phyloP scores from a whole-genome alignment of 371 early-diverging fungal species.

The Furculomyces boomerangus region DNA sequence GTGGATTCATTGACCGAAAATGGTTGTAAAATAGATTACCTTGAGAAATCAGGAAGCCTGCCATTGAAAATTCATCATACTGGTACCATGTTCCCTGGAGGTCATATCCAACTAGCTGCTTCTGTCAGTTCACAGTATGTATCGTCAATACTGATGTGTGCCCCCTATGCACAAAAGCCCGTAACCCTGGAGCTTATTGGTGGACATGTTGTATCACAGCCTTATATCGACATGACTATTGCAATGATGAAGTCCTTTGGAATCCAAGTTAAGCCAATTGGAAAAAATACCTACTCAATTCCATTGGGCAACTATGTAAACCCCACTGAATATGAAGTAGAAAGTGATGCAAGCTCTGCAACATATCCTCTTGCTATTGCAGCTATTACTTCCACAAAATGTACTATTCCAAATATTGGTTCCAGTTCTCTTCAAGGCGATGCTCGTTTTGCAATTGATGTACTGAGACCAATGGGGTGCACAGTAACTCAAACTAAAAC shows the following conservation, averaged over 20 bases:
- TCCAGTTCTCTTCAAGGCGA: conserved; percentile 76
- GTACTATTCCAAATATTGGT: conserved; percentile 84
- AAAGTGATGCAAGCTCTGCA: conserved; percentile 92
- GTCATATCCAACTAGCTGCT: conserved; percentile 74
- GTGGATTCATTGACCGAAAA: conserved; percentile 66
- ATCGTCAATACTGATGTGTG: conserved; percentile 84
- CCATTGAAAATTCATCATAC: conserved; percentile 64
- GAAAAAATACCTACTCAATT: conserved; percentile 66
- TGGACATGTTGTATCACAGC: conserved; percentile 89
- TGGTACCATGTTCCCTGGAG: conserved; percentile 63
- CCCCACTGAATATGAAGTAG: conserved; percentile 70
- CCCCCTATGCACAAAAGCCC: conserved; percentile 69
- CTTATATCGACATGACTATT: conserved; percentile 96
- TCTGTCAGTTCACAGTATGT: conserved; percentile 94
- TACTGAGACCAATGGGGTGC: conserved; percentile 83
- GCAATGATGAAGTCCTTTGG: conserved; percentile 95
- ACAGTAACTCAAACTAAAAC: conserved; percentile 69
- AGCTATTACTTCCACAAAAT: conserved; percentile 80
- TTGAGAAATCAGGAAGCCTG: conserved; percentile 66
- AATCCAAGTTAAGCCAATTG: conserved; percentile 49
- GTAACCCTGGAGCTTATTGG: conserved; percentile 73
- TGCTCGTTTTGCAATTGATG: conserved; percentile 80
- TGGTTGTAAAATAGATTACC: conserved; percentile 56
- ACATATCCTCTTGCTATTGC: conserved; percentile 95
- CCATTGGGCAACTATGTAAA: conserved; percentile 58